phyloP scores from a whole-genome alignment of 129 eudicot species.

The Helichrysum umbraculigerum region DNA sequence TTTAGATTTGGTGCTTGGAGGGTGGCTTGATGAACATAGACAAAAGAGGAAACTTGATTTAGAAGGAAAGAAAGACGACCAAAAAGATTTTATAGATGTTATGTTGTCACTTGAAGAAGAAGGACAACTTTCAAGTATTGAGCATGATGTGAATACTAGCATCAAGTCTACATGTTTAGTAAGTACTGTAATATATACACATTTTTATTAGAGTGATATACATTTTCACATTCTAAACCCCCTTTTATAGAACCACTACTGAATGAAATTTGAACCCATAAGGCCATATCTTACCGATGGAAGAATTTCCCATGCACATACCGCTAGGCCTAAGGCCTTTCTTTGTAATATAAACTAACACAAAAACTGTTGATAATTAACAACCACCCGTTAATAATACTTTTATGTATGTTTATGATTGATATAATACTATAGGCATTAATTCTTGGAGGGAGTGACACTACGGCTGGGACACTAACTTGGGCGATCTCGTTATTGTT shows the following conservation, averaged over 20 bases:
- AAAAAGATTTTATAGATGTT: conserved; percentile 36
- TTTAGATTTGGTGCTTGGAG: conserved; percentile 26
- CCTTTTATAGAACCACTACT: too few relatives aligned
- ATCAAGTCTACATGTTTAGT: conserved; percentile 42
- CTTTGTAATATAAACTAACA: too few relatives aligned
- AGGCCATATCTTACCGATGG: too few relatives aligned
- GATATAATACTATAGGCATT: conserved; percentile 24
- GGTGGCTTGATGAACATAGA: conserved; percentile 41
- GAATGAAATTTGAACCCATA: too few relatives aligned
- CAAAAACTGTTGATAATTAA: background rate
- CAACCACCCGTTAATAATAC: background rate
- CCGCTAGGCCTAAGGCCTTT: too few relatives aligned
- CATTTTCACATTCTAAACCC: background rate
- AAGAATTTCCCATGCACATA: too few relatives aligned
- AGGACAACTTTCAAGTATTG: conserved; percentile 11
- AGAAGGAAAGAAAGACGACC: conserved; percentile 5
- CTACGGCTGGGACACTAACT: conserved; percentile 31
- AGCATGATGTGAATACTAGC: conserved; percentile 30
- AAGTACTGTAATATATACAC: background rate
- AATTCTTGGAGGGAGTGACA: conserved; percentile 38
- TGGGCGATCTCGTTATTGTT: conserved; percentile 40
- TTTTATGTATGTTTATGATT: background rate
- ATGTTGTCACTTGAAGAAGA: conserved; percentile 38
- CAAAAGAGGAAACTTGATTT: background rate
- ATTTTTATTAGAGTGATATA: too few relatives aligned